These are phyloP conservation scores for Melaleuca quinquenervia DNA, from an alignment of 345 rosid species.

Conservation along the genomic window DNA sequence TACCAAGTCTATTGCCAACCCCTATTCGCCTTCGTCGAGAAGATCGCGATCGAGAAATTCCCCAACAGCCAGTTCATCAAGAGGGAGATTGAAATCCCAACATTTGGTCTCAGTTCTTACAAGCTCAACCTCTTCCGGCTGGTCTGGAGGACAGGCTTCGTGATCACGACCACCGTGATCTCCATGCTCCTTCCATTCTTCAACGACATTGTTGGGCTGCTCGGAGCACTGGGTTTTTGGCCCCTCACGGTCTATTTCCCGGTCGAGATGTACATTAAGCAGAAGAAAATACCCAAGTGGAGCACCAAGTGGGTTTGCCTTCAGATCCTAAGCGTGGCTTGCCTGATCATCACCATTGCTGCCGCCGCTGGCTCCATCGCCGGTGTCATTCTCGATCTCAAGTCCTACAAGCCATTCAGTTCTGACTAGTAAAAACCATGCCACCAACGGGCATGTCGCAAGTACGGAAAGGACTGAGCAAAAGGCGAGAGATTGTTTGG, in stretches of 20 bases:
- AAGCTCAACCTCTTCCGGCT: conserved; percentile 46
- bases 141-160: conserved; percentile 47
- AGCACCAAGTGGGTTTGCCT: conserved; percentile 54
- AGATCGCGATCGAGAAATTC: conserved; percentile 13
- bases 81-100: conserved; percentile 32
- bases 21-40: conserved; percentile 59
- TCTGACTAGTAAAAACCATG: neutral
- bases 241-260: conserved; percentile 71
- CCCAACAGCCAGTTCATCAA: conserved; percentile 32
- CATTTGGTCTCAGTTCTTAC: conserved; percentile 24
- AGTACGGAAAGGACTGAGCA: neutral
- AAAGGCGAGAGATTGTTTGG: neutral
- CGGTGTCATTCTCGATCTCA: conserved; percentile 30
- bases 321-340: conserved; percentile 37
- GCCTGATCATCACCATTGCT: conserved; percentile 46
- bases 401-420: conserved; percentile 17
- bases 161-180: conserved; percentile 42
- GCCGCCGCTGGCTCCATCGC: conserved; percentile 61
- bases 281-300: conserved; percentile 50
- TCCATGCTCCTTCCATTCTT: conserved; percentile 76
- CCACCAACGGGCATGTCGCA: neutral
- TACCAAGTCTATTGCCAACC: conserved; percentile 76
- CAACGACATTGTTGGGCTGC: conserved; percentile 57
- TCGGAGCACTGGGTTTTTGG: conserved; percentile 77
- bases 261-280: conserved; percentile 65